Percentiles rank a stretch among this genome's conserved stretches.
Conservation (phyloP, 2,329 filamentous ascomycete genomes). For the Coniella vitis region DNA sequence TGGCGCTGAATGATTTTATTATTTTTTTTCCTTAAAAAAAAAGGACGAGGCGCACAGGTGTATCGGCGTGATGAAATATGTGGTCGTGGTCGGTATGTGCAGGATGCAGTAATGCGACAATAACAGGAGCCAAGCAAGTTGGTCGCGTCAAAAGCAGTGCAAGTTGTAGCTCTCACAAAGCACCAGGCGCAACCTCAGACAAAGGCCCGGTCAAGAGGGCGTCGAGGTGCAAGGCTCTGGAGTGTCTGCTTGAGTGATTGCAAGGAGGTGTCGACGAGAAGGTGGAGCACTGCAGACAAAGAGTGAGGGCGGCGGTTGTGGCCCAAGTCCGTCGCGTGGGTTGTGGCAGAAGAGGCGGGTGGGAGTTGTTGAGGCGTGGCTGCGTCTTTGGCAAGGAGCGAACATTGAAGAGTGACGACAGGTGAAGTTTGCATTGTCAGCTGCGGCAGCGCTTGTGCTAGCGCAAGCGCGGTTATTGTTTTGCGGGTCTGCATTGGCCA, state of each 20-base stretch:
- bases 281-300: too few relatives aligned
- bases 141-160: background rate
- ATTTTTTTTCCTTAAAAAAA: too few relatives aligned
- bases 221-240: background rate
- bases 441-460: background rate
- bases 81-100: background rate
- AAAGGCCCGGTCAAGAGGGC: background rate
- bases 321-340: too few relatives aligned
- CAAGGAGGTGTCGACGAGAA: background rate
- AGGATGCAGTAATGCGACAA: slow-evolving; percentile 6
- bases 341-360: background rate
- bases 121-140: background rate
- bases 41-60: background rate
- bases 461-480: background rate
- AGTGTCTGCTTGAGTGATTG: background rate
- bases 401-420: background rate
- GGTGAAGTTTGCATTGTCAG: slow-evolving; percentile 5
- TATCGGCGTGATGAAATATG: background rate
- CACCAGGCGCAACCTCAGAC: background rate
- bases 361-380: too few relatives aligned
- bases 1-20: too few relatives aligned
- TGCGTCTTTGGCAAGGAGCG: too few relatives aligned
- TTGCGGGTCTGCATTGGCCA: background rate
- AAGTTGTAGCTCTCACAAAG: background rate
- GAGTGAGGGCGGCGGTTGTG: too few relatives aligned